A percentile compares a stretch with the other conserved stretches of the same genome.
Evolutionary conservation across 306 rosid species (phyloP).

Genomic region (Rosa persica): DNA sequence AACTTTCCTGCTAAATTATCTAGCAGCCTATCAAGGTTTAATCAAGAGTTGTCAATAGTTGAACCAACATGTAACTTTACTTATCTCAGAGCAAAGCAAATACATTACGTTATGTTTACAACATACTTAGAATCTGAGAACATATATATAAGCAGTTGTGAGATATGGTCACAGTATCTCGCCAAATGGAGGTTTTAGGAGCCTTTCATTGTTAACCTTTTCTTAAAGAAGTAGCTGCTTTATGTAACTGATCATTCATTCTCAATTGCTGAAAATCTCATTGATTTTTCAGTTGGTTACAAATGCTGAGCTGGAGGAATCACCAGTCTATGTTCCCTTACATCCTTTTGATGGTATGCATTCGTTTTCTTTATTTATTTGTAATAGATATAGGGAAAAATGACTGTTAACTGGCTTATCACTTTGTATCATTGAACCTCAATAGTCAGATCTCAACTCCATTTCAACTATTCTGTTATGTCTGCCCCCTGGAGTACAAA

Average conservation of each 20-base stretch:
- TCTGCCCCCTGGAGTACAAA: not conserved
- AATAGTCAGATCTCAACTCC: not conserved
- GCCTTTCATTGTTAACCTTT: not conserved
- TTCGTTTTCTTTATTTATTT: conserved; percentile 10
- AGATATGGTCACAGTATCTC: not conserved
- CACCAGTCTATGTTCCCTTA: conserved; percentile 65
- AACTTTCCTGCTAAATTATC: not conserved
- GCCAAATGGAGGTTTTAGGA: not conserved
- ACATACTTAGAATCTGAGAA: not conserved
- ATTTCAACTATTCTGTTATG: not conserved
- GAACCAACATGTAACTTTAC: not conserved
- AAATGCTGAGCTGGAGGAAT: conserved; percentile 66
- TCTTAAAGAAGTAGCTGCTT: not conserved
- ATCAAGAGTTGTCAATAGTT: not conserved
- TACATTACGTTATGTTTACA: not conserved
- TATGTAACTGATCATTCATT: not conserved
- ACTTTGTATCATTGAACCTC: not conserved
- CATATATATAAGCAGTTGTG: not conserved
- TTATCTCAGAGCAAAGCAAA: not conserved
- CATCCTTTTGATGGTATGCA: conserved; percentile 73
- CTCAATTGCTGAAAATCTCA: not conserved
- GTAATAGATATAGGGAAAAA: not conserved
- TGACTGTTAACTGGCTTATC: not conserved
- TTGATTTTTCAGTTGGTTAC: conserved; percentile 62
- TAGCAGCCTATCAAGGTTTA: not conserved